A percentile compares a stretch with the other conserved stretches of the same genome.
These are phyloP conservation scores for Cornus florida DNA, from an alignment of 148 eudicot genomes.

Conservation along the genomic window DNA sequence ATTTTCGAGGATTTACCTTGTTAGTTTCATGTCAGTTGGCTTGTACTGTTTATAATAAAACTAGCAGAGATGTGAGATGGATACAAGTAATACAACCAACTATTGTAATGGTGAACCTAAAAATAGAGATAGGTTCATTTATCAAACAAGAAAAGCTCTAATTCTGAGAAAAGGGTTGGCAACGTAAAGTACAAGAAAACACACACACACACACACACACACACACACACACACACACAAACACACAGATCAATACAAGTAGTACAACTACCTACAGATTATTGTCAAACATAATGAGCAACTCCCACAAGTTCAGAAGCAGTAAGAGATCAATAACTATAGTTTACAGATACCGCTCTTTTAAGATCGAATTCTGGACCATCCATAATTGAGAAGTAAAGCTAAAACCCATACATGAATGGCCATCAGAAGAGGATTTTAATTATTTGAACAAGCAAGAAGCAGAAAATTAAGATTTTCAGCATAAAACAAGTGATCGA, in stretches of 20 bases:
- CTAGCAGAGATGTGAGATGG: background rate
- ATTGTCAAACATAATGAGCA: too few relatives aligned
- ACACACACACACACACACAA: too few relatives aligned
- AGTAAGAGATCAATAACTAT: too few relatives aligned
- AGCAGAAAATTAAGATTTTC: background rate
- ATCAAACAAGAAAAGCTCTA: background rate
- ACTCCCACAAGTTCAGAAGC: too few relatives aligned
- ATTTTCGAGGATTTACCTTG: background rate
- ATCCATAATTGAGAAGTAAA: background rate
- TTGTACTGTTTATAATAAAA: background rate
- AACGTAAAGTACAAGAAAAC: too few relatives aligned
- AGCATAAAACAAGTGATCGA: background rate
- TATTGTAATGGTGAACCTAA: background rate
- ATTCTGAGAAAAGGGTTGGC: too few relatives aligned
- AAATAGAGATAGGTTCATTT: background rate
- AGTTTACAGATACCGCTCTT: too few relatives aligned
- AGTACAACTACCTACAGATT: too few relatives aligned
- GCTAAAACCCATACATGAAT: background rate
- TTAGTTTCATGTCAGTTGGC: background rate
- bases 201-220: too few relatives aligned
- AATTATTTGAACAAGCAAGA: background rate
- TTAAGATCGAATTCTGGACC: too few relatives aligned
- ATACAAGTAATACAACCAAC: background rate
- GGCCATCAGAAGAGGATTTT: background rate
- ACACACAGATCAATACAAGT: too few relatives aligned